Conservation (phyloP, 176 grass and related monocot species). For the Zoysia pacifica region DNA sequence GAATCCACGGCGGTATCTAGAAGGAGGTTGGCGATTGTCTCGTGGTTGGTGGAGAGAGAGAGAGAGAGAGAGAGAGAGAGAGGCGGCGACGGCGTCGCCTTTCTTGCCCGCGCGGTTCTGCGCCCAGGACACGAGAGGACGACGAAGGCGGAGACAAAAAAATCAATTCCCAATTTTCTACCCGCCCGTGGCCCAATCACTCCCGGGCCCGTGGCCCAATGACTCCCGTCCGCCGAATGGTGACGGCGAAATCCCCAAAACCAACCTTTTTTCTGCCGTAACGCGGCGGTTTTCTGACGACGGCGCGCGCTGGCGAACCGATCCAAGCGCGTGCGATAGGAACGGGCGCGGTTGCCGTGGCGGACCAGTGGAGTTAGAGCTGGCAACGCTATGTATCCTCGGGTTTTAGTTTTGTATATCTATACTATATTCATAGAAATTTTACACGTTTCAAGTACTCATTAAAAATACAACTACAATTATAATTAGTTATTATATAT, state of each 20-base stretch:
- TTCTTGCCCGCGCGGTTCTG: not conserved
- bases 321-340: not conserved
- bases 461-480: too few relatives aligned
- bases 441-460: too few relatives aligned
- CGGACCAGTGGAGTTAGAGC: conserved; percentile 17
- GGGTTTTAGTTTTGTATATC: too few relatives aligned
- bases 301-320: not conserved
- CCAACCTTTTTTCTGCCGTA: not conserved
- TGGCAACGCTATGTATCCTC: not conserved
- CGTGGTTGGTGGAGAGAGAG: conserved; percentile 17
- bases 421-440: too few relatives aligned
- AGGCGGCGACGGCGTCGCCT: not conserved
- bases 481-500: too few relatives aligned
- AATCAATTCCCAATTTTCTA: conserved; percentile 27
- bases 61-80: not conserved
- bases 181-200: too few relatives aligned
- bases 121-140: not conserved
- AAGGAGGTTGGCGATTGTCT: not conserved
- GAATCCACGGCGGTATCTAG: not conserved
- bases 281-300: conserved; percentile 21
- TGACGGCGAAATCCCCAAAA: not conserved
- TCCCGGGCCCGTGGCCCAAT: too few relatives aligned
- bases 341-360: not conserved
- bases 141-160: conserved; percentile 18
- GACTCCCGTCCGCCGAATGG: not conserved